Conservation (phyloP, 2,329 filamentous ascomycete genomes). For the Penicillium occitanis region DNA sequence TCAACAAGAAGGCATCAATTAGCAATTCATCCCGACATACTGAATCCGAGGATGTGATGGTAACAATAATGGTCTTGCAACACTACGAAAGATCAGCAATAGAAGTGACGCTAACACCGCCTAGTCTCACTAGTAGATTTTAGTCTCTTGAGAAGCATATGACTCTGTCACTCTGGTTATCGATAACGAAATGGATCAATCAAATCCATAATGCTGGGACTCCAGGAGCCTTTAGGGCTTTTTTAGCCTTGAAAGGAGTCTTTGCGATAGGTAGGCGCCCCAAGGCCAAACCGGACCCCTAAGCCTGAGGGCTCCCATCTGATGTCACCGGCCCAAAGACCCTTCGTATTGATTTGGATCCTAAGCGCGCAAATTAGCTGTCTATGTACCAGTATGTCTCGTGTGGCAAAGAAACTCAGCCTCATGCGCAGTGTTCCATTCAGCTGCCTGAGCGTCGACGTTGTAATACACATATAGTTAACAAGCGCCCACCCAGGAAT, state of each 20-base stretch:
- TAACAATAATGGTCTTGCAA: neutral
- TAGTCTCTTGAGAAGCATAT: neutral
- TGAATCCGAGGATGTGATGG: neutral
- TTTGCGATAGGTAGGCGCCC: too few relatives aligned
- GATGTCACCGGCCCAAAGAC: slow-evolving; percentile 1
- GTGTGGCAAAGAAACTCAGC: slow-evolving; percentile 1
- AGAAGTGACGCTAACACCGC: neutral
- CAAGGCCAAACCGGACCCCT: too few relatives aligned
- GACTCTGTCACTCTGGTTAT: neutral
- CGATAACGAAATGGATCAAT: slow-evolving; percentile 1
- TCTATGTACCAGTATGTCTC: neutral
- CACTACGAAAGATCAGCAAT: neutral
- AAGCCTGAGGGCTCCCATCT: neutral
- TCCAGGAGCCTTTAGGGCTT: neutral
- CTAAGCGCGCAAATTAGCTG: neutral
- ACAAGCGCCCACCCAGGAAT: neutral
- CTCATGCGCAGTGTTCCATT: neutral
- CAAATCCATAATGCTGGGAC: neutral
- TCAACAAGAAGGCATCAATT: neutral
- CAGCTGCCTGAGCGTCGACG: slow-evolving; percentile 4
- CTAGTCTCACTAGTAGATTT: slow-evolving; percentile 1
- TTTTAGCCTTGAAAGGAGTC: neutral
- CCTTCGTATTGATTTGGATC: neutral
- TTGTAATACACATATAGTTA: neutral
- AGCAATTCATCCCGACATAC: neutral